A percentile compares a stretch with the other conserved stretches of the same genome.
These are phyloP conservation scores for Coffea eugenioides DNA, from an alignment of 257 asterid species.

Conservation along the genomic window DNA sequence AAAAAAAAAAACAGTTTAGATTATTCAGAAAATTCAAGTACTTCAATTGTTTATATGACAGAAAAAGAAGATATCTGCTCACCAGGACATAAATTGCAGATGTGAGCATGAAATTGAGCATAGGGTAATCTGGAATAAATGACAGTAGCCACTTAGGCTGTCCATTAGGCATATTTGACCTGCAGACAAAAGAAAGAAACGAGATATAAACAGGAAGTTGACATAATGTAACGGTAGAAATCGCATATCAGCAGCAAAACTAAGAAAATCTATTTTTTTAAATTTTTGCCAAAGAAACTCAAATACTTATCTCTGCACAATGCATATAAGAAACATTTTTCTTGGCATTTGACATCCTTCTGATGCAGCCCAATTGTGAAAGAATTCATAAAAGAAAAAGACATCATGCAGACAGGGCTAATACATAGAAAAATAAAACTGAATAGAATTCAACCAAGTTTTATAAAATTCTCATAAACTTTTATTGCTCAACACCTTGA, in stretches of 20 bases:
- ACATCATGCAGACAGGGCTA: no score
- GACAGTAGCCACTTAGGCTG: conserved; percentile 97
- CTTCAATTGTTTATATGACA: neutral
- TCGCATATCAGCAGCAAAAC: neutral
- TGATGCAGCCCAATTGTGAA: no score
- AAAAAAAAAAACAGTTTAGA: conserved; percentile 10
- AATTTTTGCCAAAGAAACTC: neutral
- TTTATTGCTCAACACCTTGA: no score
- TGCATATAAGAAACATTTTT: neutral
- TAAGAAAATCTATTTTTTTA: neutral
- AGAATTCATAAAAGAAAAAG: no score
- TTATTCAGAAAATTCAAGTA: neutral
- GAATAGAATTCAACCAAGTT: no score
- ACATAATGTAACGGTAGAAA: neutral
- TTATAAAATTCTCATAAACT: no score
- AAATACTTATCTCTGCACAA: neutral
- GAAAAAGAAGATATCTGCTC: conserved; percentile 24
- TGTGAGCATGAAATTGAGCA: conserved; percentile 94
- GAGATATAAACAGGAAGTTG: neutral
- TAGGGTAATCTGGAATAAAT: conserved; percentile 88
- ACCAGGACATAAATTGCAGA: conserved; percentile 83
- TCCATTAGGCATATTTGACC: conserved; percentile 86
- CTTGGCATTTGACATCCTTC: neutral
- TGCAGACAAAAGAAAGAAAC: conserved; percentile 29
- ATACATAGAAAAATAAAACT: no score